phyloP scores from a whole-genome alignment of 805 yeast species.

The Yamadazyma laniorum region DNA sequence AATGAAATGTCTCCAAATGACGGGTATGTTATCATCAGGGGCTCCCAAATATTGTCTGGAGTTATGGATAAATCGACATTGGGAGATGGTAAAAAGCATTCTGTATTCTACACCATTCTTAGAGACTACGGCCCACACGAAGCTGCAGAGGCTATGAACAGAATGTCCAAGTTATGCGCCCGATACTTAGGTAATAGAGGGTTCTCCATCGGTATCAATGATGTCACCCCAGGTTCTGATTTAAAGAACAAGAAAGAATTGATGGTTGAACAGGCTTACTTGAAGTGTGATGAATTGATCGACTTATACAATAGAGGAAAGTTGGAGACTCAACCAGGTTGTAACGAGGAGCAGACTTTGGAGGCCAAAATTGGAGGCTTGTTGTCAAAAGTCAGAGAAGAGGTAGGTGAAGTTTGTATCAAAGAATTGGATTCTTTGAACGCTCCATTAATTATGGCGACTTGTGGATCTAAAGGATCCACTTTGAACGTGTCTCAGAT shows the following conservation, averaged over 20 bases:
- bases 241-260: conserved; percentile 76
- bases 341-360: conserved; percentile 96
- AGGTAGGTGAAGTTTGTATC: conserved; percentile 97
- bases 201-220: conserved; percentile 94
- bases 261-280: conserved; percentile 87
- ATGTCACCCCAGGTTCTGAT: conserved; percentile 88
- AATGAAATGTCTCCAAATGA: conserved; percentile 97
- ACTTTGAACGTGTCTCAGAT: conserved; percentile 97
- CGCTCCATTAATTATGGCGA: conserved; percentile 98
- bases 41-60: conserved; percentile 85
- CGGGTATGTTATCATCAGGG: conserved; percentile 87
- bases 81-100: conserved; percentile 98
- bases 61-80: conserved; percentile 94
- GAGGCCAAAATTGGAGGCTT: conserved; percentile 98
- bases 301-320: conserved; percentile 75
- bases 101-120: conserved; percentile 90
- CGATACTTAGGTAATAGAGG: conserved; percentile 93
- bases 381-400: conserved; percentile 95
- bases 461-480: conserved; percentile 99
- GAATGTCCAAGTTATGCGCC: conserved; percentile 99
- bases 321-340: conserved; percentile 97
- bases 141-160: conserved; percentile 94
- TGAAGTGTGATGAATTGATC: conserved; percentile 88
- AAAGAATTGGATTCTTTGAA: conserved; percentile 83
- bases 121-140: conserved; percentile 97